phyloP scores from a whole-genome alignment of 2,329 filamentous ascomycete genomes.

The Uncinocarpus reesii region DNA sequence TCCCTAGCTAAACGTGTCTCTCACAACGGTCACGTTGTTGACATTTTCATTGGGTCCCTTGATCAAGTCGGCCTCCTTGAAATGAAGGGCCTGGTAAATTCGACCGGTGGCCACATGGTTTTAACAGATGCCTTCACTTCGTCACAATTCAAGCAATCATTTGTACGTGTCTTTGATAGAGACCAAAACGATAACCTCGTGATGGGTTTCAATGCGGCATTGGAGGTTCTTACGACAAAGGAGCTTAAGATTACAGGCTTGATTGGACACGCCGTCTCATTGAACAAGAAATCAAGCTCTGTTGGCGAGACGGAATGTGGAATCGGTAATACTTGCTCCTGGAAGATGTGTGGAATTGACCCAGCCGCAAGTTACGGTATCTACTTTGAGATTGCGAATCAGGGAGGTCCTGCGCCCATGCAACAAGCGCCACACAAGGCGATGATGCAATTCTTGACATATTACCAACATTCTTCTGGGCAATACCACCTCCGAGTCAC shows the following conservation, averaged over 20 bases:
- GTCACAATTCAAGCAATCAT: constrained; percentile 98
- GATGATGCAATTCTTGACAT: constrained; percentile 96
- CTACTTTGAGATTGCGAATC: constrained; percentile 95
- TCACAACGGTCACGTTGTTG: constrained; percentile 93
- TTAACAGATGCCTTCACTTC: constrained; percentile 96
- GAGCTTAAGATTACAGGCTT: constrained; percentile 96
- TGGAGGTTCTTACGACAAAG: constrained; percentile 94
- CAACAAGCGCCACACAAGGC: constrained; percentile 82
- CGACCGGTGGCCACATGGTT: constrained; percentile 95
- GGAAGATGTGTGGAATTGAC: constrained; percentile 99
- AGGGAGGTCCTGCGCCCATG: constrained; percentile 74
- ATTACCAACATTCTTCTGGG: constrained; percentile 94
- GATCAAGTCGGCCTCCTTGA: constrained; percentile 95
- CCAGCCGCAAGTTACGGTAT: constrained; percentile 87
- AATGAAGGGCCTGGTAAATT: constrained; percentile 96
- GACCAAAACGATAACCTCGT: constrained; percentile 86
- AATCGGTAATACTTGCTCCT: constrained; percentile 95
- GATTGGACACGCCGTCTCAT: constrained; percentile 89
- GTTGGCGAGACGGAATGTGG: constrained; percentile 97
- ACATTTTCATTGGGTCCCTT: constrained; percentile 93
- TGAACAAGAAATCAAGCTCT: constrained; percentile 96
- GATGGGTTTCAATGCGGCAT: constrained; percentile 95
- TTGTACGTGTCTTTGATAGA: constrained; percentile 93
- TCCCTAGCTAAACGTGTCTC: constrained; percentile 84
- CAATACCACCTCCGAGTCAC: constrained; percentile 95